Conservation (phyloP, 2,329 filamentous ascomycete species). For the Diaporthe ampelina region DNA sequence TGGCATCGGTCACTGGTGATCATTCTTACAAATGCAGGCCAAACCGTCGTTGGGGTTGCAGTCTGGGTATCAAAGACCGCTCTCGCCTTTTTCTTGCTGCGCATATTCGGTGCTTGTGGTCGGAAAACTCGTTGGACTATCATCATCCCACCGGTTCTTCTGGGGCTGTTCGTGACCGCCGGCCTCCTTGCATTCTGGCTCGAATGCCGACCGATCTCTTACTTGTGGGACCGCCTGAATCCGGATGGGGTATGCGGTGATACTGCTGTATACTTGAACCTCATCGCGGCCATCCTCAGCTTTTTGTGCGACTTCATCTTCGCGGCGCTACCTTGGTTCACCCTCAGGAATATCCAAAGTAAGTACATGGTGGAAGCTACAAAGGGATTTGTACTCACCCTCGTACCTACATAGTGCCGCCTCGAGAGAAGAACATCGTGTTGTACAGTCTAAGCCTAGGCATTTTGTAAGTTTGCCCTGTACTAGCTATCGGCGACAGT, state of each 20-base stretch:
- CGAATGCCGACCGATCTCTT: slow-evolving; percentile 27
- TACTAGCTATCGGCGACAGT: neutral
- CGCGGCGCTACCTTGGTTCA: slow-evolving; percentile 25
- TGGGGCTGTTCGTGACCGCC: slow-evolving; percentile 4
- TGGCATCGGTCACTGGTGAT: slow-evolving; percentile 34
- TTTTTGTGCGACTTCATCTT: slow-evolving; percentile 34
- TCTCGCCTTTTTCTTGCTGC: slow-evolving; percentile 20
- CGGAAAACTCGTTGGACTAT: slow-evolving; percentile 21
- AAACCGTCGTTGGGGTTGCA: slow-evolving; percentile 30
- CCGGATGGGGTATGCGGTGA: slow-evolving; percentile 29
- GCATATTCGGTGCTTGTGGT: slow-evolving; percentile 28
- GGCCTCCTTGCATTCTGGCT: slow-evolving; percentile 28
- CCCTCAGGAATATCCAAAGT: slow-evolving; percentile 23
- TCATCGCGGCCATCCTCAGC: slow-evolving; percentile 23
- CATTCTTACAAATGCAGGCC: slow-evolving; percentile 30
- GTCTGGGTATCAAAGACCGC: slow-evolving; percentile 27
- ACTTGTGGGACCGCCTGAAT: slow-evolving; percentile 25
- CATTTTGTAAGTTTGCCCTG: slow-evolving; percentile 7
- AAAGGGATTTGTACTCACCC: neutral
- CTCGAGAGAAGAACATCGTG: slow-evolving; percentile 17
- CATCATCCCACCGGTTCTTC: slow-evolving; percentile 16
- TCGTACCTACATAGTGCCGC: slow-evolving; percentile 3
- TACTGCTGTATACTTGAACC: slow-evolving; percentile 13
- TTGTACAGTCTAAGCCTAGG: slow-evolving; percentile 33
- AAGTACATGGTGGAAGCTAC: neutral